Percentiles rank a stretch among this genome's conserved stretches.
Evolutionary conservation across 306 rosid genomes (phyloP).

Genomic region (Acacia acuminata): DNA sequence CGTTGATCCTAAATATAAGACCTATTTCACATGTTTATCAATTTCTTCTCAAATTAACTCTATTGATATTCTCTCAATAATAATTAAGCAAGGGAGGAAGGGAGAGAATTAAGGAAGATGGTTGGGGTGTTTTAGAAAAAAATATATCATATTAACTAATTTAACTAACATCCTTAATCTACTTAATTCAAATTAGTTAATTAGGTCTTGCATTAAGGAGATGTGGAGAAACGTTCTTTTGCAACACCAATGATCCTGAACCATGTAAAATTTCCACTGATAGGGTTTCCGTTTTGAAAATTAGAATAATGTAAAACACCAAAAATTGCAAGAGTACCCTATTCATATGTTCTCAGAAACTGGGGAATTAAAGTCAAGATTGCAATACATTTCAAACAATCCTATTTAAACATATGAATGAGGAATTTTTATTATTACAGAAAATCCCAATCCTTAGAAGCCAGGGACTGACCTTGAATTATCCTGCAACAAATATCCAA

Average conservation of each 20-base stretch:
- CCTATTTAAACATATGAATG: neutral
- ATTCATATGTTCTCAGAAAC: conserved; percentile 10
- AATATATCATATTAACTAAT: too few relatives aligned
- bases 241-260: neutral
- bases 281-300: neutral
- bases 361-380: conserved; percentile 11
- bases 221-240: neutral
- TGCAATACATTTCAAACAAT: neutral
- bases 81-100: too few relatives aligned
- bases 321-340: neutral
- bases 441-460: conserved; percentile 6
- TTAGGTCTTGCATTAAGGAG: too few relatives aligned
- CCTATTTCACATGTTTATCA: too few relatives aligned
- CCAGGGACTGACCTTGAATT: conserved; percentile 15
- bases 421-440: neutral
- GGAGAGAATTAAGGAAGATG: too few relatives aligned
- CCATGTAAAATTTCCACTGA: neutral
- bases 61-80: too few relatives aligned
- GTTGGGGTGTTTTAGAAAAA: too few relatives aligned
- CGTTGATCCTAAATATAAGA: too few relatives aligned
- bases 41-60: too few relatives aligned
- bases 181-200: too few relatives aligned
- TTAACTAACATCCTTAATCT: too few relatives aligned
- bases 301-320: neutral
- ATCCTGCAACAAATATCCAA: neutral